Percentiles rank a stretch among this genome's conserved stretches.
Evolutionary conservation across 1,284 basidiomycete species (phyloP).

Genomic region (Puccinia brachypodii): DNA sequence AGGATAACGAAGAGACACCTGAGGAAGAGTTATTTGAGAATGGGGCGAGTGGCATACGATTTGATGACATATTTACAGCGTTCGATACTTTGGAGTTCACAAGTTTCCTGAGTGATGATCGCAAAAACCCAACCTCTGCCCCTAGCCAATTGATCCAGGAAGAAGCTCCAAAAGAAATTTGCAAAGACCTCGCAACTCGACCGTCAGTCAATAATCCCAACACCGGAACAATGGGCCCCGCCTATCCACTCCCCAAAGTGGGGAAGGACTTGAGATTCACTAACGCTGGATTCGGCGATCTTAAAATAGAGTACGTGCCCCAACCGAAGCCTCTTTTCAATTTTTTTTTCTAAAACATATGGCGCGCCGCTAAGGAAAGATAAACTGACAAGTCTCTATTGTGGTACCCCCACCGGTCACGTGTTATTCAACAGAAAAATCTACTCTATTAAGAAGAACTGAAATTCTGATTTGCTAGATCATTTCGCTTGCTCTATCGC

Average conservation of each 20-base stretch:
- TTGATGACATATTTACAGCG: not conserved
- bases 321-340: not conserved
- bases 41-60: not conserved
- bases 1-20: not conserved
- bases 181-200: not conserved
- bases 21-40: too few relatives aligned
- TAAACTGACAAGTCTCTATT: not conserved
- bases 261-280: not conserved
- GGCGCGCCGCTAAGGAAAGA: not conserved
- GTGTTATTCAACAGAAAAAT: not conserved
- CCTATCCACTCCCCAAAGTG: not conserved
- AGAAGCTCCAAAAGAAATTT: not conserved
- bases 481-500: too few relatives aligned
- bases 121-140: not conserved
- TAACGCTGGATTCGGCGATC: slow-evolving; percentile 1
- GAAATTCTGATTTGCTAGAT: not conserved
- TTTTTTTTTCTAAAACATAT: not conserved
- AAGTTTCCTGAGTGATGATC: not conserved
- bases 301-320: slow-evolving; percentile 12
- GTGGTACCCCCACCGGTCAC: not conserved
- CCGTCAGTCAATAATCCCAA: not conserved
- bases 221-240: not conserved
- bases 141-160: not conserved
- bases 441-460: not conserved
- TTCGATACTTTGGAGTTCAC: not conserved